phyloP scores from a whole-genome alignment of 1,284 basidiomycete genomes.

The Boletus smithii region DNA sequence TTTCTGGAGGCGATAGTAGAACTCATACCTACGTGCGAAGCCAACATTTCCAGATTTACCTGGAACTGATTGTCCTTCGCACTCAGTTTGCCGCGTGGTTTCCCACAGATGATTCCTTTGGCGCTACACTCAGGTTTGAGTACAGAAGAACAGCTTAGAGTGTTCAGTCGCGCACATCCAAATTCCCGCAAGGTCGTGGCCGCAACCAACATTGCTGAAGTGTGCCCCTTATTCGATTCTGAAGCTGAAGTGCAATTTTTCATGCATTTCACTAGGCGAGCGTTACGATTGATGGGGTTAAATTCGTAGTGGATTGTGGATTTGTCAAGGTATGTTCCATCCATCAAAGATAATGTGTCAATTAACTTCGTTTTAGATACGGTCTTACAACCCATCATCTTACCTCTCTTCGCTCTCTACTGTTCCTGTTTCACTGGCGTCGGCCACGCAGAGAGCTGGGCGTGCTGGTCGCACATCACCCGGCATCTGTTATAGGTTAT shows the following conservation, averaged over 20 bases:
- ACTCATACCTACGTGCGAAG: constrained; percentile 63
- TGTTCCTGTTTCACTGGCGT: constrained; percentile 78
- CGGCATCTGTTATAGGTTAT: constrained; percentile 93
- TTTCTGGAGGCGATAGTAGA: constrained; percentile 83
- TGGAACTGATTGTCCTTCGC: constrained; percentile 5
- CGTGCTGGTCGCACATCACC: constrained; percentile 87
- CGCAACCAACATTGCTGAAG: constrained; percentile 96
- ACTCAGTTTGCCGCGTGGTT: constrained; percentile 62
- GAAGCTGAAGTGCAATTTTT: neutral
- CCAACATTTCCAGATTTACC: neutral
- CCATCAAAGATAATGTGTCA: neutral
- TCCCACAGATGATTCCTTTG: constrained; percentile 61
- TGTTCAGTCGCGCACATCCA: constrained; percentile 75
- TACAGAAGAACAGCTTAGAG: constrained; percentile 79
- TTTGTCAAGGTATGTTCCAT: constrained; percentile 77
- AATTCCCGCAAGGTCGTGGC: constrained; percentile 88
- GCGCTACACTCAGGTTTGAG: constrained; percentile 88
- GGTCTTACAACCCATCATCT: constrained; percentile 80
- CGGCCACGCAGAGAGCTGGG: constrained; percentile 85
- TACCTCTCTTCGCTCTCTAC: constrained; percentile 79
- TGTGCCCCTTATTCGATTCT: constrained; percentile 27
- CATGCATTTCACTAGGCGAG: constrained; percentile 58
- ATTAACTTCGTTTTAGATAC: constrained; percentile 50
- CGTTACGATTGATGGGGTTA: constrained; percentile 94
- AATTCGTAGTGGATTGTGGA: constrained; percentile 93